Evolutionary conservation across 2,329 filamentous ascomycete species (phyloP).

Genomic region (Diaporthe sp.): DNA sequence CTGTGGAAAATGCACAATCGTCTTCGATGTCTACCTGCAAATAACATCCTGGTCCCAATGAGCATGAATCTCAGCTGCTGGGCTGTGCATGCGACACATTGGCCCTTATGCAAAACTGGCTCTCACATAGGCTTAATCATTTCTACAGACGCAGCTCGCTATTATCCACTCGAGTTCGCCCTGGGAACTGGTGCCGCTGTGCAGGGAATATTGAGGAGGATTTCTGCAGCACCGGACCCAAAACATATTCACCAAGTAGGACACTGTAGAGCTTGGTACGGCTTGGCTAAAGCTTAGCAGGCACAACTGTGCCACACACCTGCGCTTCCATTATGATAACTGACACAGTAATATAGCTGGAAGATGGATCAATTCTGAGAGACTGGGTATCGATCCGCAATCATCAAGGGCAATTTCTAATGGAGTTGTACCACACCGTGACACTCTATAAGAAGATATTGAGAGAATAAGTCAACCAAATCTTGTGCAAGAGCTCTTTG

Average conservation of each 20-base stretch:
- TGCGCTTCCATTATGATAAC: background rate
- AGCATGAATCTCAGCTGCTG: background rate
- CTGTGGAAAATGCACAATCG: background rate
- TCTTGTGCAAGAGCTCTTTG: too few species aligned
- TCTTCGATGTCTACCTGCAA: background rate
- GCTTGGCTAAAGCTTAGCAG: conserved; percentile 8
- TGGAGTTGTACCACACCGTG: too few species aligned
- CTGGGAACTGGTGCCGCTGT: too few species aligned
- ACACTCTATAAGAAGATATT: too few species aligned
- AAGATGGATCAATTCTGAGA: background rate
- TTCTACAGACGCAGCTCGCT: background rate
- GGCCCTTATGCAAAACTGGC: background rate
- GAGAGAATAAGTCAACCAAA: too few species aligned
- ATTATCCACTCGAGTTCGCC: background rate
- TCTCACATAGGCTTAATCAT: too few species aligned
- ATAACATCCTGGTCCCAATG: too few species aligned
- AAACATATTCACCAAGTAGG: background rate
- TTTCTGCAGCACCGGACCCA: background rate
- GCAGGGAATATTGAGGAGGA: too few species aligned
- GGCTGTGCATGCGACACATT: rapidly evolving
- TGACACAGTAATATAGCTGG: background rate
- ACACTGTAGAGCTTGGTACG: background rate
- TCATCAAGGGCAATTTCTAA: too few species aligned
- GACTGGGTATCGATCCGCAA: too few species aligned
- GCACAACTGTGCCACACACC: background rate